These are phyloP conservation scores for Sarocladiaceae sp. DNA, from an alignment of 2,329 filamentous ascomycete genomes.

Conservation along the genomic window DNA sequence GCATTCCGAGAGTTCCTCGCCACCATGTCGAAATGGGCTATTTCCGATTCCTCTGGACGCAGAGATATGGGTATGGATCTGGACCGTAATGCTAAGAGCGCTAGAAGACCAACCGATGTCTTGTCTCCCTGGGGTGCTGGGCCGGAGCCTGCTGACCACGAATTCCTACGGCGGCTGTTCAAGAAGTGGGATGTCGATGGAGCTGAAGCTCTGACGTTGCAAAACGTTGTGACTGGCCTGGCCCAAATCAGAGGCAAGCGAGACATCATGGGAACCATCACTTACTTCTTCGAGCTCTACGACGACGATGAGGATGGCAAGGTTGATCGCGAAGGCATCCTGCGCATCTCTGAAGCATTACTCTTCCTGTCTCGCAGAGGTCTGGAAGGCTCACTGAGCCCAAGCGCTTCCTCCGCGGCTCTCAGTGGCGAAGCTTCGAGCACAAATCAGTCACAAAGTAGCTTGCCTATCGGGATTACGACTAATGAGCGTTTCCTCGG, in stretches of 20 bases:
- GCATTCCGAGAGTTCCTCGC: constrained; percentile 93
- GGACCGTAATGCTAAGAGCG: constrained; percentile 52
- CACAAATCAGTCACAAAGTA: constrained; percentile 28
- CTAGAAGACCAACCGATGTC: constrained; percentile 40
- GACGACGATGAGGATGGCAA: constrained; percentile 88
- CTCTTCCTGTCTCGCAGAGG: constrained; percentile 89
- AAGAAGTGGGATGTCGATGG: constrained; percentile 80
- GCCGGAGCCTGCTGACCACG: constrained; percentile 79
- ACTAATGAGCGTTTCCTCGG: constrained; percentile 86
- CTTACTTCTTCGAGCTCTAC: constrained; percentile 96
- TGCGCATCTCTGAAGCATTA: constrained; percentile 89
- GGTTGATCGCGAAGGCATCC: constrained; percentile 90
- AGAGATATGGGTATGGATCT: constrained; percentile 43
- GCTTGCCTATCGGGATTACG: constrained; percentile 47
- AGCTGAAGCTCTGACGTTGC: constrained; percentile 73
- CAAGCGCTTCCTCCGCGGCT: constrained; percentile 56
- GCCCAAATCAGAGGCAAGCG: constrained; percentile 88
- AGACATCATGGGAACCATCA: constrained; percentile 97
- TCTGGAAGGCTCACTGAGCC: constrained; percentile 68
- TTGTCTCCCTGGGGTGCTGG: constrained; percentile 52
- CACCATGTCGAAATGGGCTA: constrained; percentile 85
- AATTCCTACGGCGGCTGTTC: constrained; percentile 88
- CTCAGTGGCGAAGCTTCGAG: constrained; percentile 35
- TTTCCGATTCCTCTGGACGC: constrained; percentile 72
- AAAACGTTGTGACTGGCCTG: constrained; percentile 87